Conservation (phyloP, 371 early-diverging fungal species). For the Actinomortierella wolfii region DNA sequence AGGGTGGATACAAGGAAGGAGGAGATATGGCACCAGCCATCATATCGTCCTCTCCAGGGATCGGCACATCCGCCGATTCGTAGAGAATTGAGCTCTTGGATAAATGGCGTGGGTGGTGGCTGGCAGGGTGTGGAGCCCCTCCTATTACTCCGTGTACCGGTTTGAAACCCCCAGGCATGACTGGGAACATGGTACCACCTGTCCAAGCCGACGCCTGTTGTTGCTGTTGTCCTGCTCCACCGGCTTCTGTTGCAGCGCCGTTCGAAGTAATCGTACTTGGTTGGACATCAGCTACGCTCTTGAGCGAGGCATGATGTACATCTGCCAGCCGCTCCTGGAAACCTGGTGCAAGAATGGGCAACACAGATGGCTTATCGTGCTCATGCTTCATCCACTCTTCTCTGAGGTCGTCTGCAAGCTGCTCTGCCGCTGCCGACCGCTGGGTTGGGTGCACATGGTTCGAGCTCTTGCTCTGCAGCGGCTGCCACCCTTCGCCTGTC, state of each 20-base stretch:
- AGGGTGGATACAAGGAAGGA: too few relatives aligned
- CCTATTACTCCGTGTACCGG: too few relatives aligned
- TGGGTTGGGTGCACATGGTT: constrained; percentile 21
- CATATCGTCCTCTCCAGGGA: too few relatives aligned
- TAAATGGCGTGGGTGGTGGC: not conserved
- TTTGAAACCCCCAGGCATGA: constrained; percentile 1
- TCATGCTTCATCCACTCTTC: constrained; percentile 7
- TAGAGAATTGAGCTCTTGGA: constrained; percentile 42
- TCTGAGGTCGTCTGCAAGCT: not conserved
- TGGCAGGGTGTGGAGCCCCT: too few relatives aligned
- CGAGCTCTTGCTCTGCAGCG: constrained; percentile 28
- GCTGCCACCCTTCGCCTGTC: constrained; percentile 16
- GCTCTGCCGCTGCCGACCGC: not conserved
- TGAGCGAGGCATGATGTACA: constrained; percentile 31
- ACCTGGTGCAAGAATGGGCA: constrained; percentile 37
- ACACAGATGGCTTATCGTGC: constrained; percentile 34
- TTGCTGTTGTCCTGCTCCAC: not conserved
- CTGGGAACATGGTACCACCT: constrained; percentile 32
- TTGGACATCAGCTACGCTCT: constrained; percentile 7
- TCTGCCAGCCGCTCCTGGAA: constrained; percentile 35
- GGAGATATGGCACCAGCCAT: too few relatives aligned
- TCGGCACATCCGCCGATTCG: constrained; percentile 14
- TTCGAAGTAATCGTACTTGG: not conserved
- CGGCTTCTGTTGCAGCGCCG: not conserved
- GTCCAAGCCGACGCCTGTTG: constrained; percentile 8